Evolutionary conservation across 495 filamentous ascomycete species (phyloP), one percentile per base, ranked within the genome.

Genomic region (Cetradonia linearis): DNA sequence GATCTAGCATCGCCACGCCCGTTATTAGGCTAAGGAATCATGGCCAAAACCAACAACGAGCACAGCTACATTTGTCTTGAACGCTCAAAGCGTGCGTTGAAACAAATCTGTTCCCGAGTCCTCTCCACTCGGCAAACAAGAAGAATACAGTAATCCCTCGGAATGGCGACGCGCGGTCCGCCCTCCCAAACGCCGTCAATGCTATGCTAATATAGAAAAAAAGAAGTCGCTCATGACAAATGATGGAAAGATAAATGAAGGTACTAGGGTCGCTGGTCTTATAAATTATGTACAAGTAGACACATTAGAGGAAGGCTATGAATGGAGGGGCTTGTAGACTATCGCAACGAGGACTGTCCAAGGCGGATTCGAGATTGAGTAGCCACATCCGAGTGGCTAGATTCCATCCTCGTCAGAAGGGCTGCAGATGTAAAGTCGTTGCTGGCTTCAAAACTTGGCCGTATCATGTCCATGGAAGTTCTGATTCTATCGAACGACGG

Each of bases 371-470:
- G 40, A 14, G 55, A 36, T 54, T 30, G 42, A 20, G 33, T 40
- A n/a, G 38, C 55, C 18, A 65, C 44, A 54, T 62, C 67, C 4
- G 78, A 82, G 55, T 84, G 79, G 52, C 79, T 82, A 13, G 86
- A 89, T 75, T 98, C 93, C 67, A 96, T 78, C 61, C 91, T 78
- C 56, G 85, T 84, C 58, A 95, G 77, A 71, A 90, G 79, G 36
- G 88, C 88, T 30, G 90, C 91, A 13, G 86, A 89, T 10, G 91
- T 93, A 67, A 96, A 95, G 63, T 97, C 93, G 65, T 85, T 88
- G 67, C 84, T 90, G 10, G 80, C 79, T 73, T 96, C 92, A 66
- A 87, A 93, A 70, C 86, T 91, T 31, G 83, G 83, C 63, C 88
- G 77, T 30, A 87, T 77, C 5, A 84, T 78, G 69, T 93, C 88